Conservation (phyloP, 768 basidiomycete species). For the Phaeolepiota aurea region DNA sequence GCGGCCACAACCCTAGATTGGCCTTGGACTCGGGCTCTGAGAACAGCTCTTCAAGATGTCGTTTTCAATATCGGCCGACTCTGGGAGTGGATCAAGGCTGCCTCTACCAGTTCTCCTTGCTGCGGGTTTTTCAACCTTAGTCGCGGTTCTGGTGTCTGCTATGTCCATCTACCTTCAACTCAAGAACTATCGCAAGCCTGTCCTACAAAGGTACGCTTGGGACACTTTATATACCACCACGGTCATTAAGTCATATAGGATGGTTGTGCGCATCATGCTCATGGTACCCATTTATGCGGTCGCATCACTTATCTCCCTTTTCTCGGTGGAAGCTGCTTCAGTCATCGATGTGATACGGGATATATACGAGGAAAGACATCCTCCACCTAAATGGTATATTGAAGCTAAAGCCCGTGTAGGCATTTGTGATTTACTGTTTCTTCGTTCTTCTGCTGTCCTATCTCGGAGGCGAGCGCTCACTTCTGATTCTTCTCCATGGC, state of each 20-base stretch:
- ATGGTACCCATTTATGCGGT: constrained; percentile 95
- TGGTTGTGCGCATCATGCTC: constrained; percentile 92
- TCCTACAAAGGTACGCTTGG: constrained; percentile 50
- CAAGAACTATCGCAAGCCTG: constrained; percentile 79
- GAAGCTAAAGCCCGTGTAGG: constrained; percentile 36
- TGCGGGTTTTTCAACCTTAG: constrained; percentile 53
- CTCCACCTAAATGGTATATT: no score
- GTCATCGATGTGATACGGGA: constrained; percentile 93
- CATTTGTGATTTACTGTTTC: constrained; percentile 93
- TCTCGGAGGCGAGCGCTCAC: constrained; percentile 87
- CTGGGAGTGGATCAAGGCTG: constrained; percentile 54
- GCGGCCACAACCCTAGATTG: no score
- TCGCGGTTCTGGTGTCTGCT: constrained; percentile 67
- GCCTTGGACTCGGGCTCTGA: no score
- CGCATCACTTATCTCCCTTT: constrained; percentile 85
- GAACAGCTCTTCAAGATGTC: no score
- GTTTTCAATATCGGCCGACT: no score
- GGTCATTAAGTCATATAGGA: constrained; percentile 32
- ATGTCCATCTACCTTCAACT: constrained; percentile 76
- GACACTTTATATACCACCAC: background rate
- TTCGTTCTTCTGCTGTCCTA: constrained; percentile 77
- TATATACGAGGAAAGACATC: constrained; percentile 85
- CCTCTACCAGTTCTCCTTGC: constrained; percentile 48
- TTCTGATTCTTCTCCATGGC: constrained; percentile 88
- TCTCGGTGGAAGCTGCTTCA: constrained; percentile 92